A percentile compares a stretch with the other conserved stretches of the same genome.
Evolutionary conservation across 2,329 filamentous ascomycete genomes (phyloP).

Genomic region (Epichloe hybrida): DNA sequence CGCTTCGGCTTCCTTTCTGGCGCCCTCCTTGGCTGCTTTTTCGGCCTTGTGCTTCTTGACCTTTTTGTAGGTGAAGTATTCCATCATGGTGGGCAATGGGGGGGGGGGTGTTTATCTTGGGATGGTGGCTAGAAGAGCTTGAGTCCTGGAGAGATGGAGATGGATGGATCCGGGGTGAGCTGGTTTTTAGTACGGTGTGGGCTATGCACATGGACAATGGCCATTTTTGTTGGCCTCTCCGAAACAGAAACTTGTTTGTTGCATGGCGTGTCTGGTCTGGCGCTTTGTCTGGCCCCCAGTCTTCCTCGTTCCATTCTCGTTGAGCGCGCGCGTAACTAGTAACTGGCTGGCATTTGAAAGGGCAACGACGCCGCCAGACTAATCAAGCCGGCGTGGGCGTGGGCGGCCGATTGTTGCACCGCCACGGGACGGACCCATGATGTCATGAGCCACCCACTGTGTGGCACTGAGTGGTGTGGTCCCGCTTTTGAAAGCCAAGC

Average conservation of each 20-base stretch:
- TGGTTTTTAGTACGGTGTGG: too few species aligned
- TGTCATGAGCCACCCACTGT: conserved; percentile 15
- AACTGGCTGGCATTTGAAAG: too few species aligned
- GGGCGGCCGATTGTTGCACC: conserved; percentile 12
- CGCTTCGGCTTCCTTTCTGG: conserved; percentile 6
- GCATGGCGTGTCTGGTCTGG: too few species aligned
- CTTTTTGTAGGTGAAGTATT: conserved; percentile 50
- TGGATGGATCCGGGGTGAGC: too few species aligned
- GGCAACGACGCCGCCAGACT: neutral
- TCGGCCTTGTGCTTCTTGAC: conserved; percentile 44
- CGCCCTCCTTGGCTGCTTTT: conserved; percentile 24
- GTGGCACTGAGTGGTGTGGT: neutral
- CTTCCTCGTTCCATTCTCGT: neutral
- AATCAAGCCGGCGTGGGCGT: neutral
- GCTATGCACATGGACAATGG: too few species aligned
- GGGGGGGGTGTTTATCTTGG: neutral
- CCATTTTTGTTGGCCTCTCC: neutral
- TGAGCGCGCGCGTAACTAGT: neutral
- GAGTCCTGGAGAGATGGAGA: neutral
- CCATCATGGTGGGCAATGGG: conserved; percentile 34
- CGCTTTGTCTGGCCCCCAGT: neutral
- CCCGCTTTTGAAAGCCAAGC: neutral
- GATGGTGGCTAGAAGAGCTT: too few species aligned
- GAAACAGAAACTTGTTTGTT: neutral
- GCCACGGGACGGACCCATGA: conserved; percentile 17